These are phyloP conservation scores for Mortierella antarctica DNA, from an alignment of 192 early-diverging fungal genomes.

Conservation along the genomic window DNA sequence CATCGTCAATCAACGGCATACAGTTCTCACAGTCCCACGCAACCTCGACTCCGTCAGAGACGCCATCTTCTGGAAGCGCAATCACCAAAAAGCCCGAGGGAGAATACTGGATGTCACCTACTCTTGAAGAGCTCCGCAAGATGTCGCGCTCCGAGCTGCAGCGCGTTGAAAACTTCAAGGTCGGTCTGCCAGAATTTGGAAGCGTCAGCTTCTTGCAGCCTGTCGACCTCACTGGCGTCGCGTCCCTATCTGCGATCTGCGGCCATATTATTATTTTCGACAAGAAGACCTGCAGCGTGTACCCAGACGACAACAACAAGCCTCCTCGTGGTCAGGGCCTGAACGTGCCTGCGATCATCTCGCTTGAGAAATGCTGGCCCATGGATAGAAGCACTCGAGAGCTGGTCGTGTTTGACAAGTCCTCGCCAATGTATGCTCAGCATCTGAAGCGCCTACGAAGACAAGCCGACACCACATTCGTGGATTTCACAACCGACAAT, in stretches of 20 bases:
- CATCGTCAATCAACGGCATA: neutral
- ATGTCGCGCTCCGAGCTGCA: conserved; percentile 77
- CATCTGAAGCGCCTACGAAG: conserved; percentile 76
- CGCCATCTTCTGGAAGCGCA: neutral
- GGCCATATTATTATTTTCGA: conserved; percentile 84
- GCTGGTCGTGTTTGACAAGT: conserved; percentile 68
- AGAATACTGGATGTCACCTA: conserved; percentile 83
- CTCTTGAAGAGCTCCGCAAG: conserved; percentile 73
- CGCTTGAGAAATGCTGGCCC: conserved; percentile 85
- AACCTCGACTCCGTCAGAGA: conserved; percentile 3
- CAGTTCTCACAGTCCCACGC: neutral
- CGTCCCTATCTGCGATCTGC: conserved; percentile 68
- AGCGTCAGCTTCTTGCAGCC: conserved; percentile 80
- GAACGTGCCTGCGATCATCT: conserved; percentile 87
- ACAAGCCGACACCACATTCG: conserved; percentile 82
- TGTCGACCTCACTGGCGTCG: conserved; percentile 83
- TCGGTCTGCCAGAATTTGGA: conserved; percentile 77
- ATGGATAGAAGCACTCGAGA: conserved; percentile 80
- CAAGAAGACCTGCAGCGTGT: conserved; percentile 78
- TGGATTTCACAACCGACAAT: conserved; percentile 74
- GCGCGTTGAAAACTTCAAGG: conserved; percentile 77
- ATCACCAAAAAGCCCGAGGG: conserved; percentile 32
- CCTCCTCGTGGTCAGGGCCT: conserved; percentile 86
- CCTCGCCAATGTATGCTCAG: conserved; percentile 74
- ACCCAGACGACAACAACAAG: conserved; percentile 83